These are phyloP conservation scores for Triangularia setosa DNA, from an alignment of 2,329 filamentous ascomycete genomes.

Conservation along the genomic window DNA sequence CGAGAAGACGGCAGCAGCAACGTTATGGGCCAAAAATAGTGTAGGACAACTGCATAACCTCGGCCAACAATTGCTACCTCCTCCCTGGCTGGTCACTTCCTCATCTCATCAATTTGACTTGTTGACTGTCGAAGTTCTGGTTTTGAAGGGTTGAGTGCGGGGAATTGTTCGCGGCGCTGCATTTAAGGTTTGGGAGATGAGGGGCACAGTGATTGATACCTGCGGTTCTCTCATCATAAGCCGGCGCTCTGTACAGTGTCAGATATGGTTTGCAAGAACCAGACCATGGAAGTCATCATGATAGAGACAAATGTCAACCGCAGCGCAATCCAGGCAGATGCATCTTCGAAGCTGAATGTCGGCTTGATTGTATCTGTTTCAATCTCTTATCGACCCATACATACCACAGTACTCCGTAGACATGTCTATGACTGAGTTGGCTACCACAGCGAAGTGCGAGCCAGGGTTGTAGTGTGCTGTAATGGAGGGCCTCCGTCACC, in stretches of 20 bases:
- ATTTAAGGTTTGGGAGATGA: background rate
- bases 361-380: too few species aligned
- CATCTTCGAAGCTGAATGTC: background rate
- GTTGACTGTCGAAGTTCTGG: too few species aligned
- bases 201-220: background rate
- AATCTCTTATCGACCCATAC: too few species aligned
- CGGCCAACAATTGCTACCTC: background rate
- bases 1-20: background rate
- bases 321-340: background rate
- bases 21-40: background rate
- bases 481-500: too few species aligned
- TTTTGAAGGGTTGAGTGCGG: background rate
- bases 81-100: too few species aligned
- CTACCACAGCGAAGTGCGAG: background rate
- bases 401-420: too few species aligned
- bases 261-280: too few species aligned
- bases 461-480: background rate
- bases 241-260: background rate
- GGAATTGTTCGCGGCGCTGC: background rate
- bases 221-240: background rate
- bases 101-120: too few species aligned
- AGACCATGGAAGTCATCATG: background rate
- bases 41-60: background rate
- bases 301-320: background rate
- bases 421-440: background rate